Base-by-base conservation (phyloP, 139 green algal genomes). In the Diplosphaera chodatii region DNA sequence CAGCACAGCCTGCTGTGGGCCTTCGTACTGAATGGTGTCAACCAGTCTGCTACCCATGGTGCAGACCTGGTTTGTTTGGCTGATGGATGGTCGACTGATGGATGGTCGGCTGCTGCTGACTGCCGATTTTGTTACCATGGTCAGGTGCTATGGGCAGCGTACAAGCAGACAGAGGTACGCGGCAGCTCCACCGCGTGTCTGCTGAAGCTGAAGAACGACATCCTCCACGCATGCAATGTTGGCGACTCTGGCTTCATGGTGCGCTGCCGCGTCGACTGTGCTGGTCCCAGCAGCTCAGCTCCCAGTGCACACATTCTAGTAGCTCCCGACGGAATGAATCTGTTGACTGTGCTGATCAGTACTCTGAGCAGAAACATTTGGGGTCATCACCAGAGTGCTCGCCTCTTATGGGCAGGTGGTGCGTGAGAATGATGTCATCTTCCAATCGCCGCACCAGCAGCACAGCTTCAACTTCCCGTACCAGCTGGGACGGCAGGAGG, bases 391-490 rank as follows among this genome's bases (percentile, higher is more conserved):
- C n/a, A n/a, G n/a, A n/a, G n/a, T n/a, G n/a, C n/a, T n/a, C n/a
- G n/a, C n/a, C n/a, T n/a, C n/a, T n/a, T 10, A 48, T 20, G 8
- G 6, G 37, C 37, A 48, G 37, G 37, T 93, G n/a, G 41, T 91
- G 40, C 76, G 86, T 0, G 65, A 75, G 8, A 37, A 81, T 10
- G n/a, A 88, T 62, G 78, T 94, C 20, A 55, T 83, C 2, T 95
- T 93, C 86, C 84, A 91, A 73, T 93, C 84, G 13, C 91, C 91
- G 2, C 83, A 90, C 67, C 94, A 98, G 86, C 93, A 99, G 83
- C 94, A 98, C 80, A 81, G 82, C 70, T 99, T 99, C 87, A 99
- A 99, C 87, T 99, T 97, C 70, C 95, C 95, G 25, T 99, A 87
- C 87, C 92, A 97, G 78, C 76, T 96, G 34, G 88, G 89, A 33